Evolutionary conservation across 208 protist genomes (phyloP), one percentile per base, ranked within the genome.

Genomic region (Trypanosoma avium): DNA sequence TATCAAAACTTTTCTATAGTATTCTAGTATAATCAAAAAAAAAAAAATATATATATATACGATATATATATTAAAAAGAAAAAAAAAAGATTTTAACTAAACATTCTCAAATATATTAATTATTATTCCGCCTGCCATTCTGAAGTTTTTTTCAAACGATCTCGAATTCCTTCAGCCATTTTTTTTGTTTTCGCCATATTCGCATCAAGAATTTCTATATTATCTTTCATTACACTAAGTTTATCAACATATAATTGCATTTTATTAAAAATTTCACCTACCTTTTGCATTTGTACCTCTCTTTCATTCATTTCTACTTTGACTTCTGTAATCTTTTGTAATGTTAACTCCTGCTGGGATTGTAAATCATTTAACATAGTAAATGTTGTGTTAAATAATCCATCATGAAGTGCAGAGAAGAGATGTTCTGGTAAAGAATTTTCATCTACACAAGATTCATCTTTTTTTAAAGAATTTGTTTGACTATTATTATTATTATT

Each of bases 151-250:
- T 55, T 0, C 17, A 64, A 21, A 19, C 46, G 7, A n/a, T 55
- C 29, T 6, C 45, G 32, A 55, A 64, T 45, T 19, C 43, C 59
- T 29, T 19, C 13, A 8, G 19, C 46, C 46, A 64, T 30, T 26
- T 32, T 29, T 30, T 64, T 64, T 42, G 46, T 55, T 21, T 64
- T 64, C 2, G 59, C 59, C 59, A 64, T 53, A 24, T 64, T 64
- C 13, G 45, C 22, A 45, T 64, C 33, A 2, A 55, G 30, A 2
- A 64, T 19, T 32, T 6, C 30, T 47, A 55, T 53, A 33, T 55
- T 64, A n/a, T 15, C 29, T n/a, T 21, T 24, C 59, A 55, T 55
- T 0, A 64, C 32, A 12, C 24, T 19, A 10, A 55, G 46, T 30
- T 64, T 64, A 3, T 32, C 21, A 13, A 42, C 21, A 32, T 64